Percentiles rank a stretch among this genome's conserved stretches.
phyloP scores from a whole-genome alignment of 805 yeast species.

The Pichia thaimueangensis region DNA sequence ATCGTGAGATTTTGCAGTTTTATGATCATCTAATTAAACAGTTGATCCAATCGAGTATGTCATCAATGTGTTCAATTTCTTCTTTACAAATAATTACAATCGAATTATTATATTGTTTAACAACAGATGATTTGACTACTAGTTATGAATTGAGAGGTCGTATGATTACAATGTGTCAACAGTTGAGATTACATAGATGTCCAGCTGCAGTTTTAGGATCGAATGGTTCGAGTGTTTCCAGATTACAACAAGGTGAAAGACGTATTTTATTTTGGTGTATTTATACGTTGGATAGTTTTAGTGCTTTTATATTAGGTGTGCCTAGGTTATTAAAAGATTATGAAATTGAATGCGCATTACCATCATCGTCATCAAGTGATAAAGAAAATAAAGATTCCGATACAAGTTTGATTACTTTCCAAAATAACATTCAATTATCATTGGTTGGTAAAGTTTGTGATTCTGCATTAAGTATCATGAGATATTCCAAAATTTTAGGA shows the following conservation, averaged over 20 bases:
- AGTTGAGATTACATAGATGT: constrained; percentile 76
- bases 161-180: constrained; percentile 78
- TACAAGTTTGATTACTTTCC: constrained; percentile 50
- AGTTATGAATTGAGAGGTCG: constrained; percentile 72
- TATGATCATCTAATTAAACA: constrained; percentile 59
- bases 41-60: constrained; percentile 54
- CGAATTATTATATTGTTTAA: constrained; percentile 63
- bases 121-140: constrained; percentile 66
- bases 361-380: constrained; percentile 44
- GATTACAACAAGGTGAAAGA: constrained; percentile 74
- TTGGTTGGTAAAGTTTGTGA: constrained; percentile 67
- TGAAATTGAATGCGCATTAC: constrained; percentile 82
- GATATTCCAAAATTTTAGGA: constrained; percentile 68
- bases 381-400: constrained; percentile 36
- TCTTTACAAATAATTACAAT: constrained; percentile 64
- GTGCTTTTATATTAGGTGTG: constrained; percentile 72
- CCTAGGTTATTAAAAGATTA: constrained; percentile 75
- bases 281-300: constrained; percentile 68
- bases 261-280: constrained; percentile 81
- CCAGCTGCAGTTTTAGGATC: constrained; percentile 73
- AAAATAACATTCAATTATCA: constrained; percentile 49
- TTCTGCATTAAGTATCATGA: constrained; percentile 56
- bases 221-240: constrained; percentile 59
- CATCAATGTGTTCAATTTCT: constrained; percentile 55
- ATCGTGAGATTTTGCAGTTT: constrained; percentile 36